Conservation (phyloP, 2,329 filamentous ascomycete species). For the Aspergillus floridensis region DNA sequence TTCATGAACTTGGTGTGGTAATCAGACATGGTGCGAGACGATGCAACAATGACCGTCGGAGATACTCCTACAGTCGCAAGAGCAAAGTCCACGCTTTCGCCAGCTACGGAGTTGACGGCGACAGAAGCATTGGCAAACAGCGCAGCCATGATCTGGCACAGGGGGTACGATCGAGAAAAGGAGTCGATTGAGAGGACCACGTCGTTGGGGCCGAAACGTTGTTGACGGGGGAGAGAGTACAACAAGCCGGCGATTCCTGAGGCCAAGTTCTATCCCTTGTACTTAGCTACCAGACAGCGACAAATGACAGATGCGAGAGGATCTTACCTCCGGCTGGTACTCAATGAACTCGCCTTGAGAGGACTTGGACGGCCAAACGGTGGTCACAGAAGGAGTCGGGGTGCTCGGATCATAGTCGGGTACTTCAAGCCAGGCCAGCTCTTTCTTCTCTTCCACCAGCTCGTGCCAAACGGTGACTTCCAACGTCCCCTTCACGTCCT, state of each 20-base stretch:
- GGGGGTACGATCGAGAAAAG: constrained; percentile 73
- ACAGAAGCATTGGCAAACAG: constrained; percentile 82
- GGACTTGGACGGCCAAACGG: constrained; percentile 40
- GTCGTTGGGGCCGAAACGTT: constrained; percentile 72
- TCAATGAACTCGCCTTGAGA: constrained; percentile 68
- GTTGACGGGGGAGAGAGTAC: constrained; percentile 68
- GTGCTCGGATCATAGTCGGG: constrained; percentile 59
- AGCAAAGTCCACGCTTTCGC: constrained; percentile 66
- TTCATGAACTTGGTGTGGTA: constrained; percentile 63
- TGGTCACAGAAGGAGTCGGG: constrained; percentile 46
- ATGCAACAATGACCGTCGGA: constrained; percentile 79
- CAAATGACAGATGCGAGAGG: neutral
- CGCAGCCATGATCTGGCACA: constrained; percentile 76
- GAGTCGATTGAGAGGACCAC: constrained; percentile 82
- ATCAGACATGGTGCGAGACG: constrained; percentile 68
- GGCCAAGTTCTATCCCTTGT: constrained; percentile 65
- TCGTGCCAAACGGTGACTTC: constrained; percentile 93
- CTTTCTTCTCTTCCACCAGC: constrained; percentile 68
- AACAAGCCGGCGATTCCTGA: constrained; percentile 78
- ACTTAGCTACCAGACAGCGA: neutral
- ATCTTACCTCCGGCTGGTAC: constrained; percentile 66
- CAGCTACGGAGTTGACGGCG: constrained; percentile 84
- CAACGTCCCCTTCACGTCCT: constrained; percentile 69
- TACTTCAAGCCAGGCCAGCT: constrained; percentile 59
- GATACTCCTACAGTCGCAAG: constrained; percentile 71